Evolutionary conservation across 2,329 filamentous ascomycete species (phyloP), one percentile per base, ranked within the genome.

Genomic region (Beauveria caledonica): DNA sequence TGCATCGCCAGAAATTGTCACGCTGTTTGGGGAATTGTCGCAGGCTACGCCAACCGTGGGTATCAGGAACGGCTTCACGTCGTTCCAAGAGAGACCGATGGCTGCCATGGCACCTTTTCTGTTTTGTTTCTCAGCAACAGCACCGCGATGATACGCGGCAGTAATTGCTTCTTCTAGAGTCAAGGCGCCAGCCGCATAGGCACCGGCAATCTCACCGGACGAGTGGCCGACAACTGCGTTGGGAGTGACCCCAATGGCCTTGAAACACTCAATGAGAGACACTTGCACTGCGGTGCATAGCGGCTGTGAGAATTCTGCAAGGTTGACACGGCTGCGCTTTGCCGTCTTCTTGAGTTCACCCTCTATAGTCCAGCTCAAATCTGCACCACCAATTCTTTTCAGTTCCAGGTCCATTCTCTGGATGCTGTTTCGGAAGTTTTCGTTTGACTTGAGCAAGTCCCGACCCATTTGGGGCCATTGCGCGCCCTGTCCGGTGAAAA

Each of bases 261-360:
- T 59, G 44, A 72, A 64, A 0, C 76, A 64, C 10, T 74, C 67
- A 1, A 76, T 66, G 1, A 78, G 61, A 3, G 66, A 73, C 8
- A 78, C 63, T 62, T 78, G 77, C 0, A 79, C 17, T 1, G 73
- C 72, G 1, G 75, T 77, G 49, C 71, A 77, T 0, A 74, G 45
- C 0, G 75, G 68, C 58, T 77, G 75, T 42, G 48, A 50, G 25
- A 50, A 50, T 50, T 62, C 50, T 21, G 50, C 42, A 44, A 51
- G 46, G 25, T 63, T 50, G 40, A 63, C 55, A 6, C 39, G 53
- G 45, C 60, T 57, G 17, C 45, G 40, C 25, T 50, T 50, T n/a
- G 55, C 45, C 21, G 48, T n/a, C 17, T 54, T 56, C 29, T 59
- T 54, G 11, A 63, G 61, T 39, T 62, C 60, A 21, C 61, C 60